These are phyloP conservation scores for Tulasnella sp. DNA, from an alignment of 768 basidiomycete genomes.

Conservation along the genomic window DNA sequence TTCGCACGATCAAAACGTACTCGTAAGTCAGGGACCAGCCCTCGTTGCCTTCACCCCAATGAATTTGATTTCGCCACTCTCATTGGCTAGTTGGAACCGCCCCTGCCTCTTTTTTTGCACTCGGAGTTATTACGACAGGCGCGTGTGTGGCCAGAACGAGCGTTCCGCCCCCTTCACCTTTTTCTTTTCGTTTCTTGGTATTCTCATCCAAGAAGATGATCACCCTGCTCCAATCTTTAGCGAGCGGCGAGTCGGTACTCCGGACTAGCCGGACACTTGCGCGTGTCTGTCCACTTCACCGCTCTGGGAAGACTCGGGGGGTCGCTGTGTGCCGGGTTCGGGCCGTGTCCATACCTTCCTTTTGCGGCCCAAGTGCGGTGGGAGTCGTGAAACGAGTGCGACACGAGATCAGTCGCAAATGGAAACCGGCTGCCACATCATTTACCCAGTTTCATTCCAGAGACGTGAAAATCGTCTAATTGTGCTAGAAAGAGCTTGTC, in stretches of 20 bases:
- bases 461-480: background rate
- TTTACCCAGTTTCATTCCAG: background rate
- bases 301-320: background rate
- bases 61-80: background rate
- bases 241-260: background rate
- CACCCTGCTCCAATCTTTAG: background rate
- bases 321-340: background rate
- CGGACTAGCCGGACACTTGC: background rate
- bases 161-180: background rate
- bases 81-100: background rate
- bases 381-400: background rate
- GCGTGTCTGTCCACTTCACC: background rate
- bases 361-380: constrained; percentile 1
- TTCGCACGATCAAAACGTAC: constrained; percentile 10
- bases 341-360: background rate
- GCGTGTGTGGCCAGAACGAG: background rate
- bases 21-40: background rate
- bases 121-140: background rate
- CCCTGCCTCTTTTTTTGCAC: background rate
- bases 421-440: background rate
- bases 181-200: background rate
- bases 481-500: too few species aligned
- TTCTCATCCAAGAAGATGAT: background rate
- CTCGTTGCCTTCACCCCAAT: background rate
- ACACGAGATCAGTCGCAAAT: background rate